Conservation (phyloP, 106 monocot genomes). For the Dioscorea dumetorum region DNA sequence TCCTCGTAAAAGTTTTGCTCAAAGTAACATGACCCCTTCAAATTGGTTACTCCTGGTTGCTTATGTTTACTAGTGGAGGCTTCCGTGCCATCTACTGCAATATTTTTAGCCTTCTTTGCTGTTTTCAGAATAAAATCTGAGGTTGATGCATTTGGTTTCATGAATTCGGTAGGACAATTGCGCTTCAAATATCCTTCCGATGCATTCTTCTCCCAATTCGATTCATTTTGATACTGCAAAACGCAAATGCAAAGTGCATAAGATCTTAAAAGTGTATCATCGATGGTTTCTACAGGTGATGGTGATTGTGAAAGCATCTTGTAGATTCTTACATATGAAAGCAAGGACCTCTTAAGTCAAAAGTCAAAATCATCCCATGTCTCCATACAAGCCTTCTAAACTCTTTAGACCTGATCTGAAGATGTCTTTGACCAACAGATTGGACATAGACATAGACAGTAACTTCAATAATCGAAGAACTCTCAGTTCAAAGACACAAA, state of each 20-base stretch:
- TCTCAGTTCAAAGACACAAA: no score
- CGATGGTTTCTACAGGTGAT: no score
- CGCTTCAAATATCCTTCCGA: conserved; percentile 14
- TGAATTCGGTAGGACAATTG: conserved; percentile 3
- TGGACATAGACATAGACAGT: no score
- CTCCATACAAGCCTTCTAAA: no score
- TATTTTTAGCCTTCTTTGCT: conserved; percentile 42
- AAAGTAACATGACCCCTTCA: neutral
- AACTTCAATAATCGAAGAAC: no score
- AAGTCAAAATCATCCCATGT: no score
- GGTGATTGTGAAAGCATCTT: no score
- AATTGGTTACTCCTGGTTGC: conserved; percentile 7
- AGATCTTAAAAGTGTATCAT: neutral
- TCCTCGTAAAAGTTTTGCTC: neutral
- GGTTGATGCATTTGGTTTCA: conserved; percentile 21
- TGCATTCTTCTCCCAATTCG: conserved; percentile 1
- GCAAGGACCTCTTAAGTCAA: no score
- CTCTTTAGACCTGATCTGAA: no score
- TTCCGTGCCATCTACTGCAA: conserved; percentile 14
- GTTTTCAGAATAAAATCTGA: conserved; percentile 2
- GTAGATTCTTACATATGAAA: no score
- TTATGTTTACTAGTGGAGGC: conserved; percentile 9
- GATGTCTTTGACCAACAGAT: no score
- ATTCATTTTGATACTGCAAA: conserved; percentile 4
- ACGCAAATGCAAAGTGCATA: neutral